Evolutionary conservation across 495 filamentous ascomycete genomes (phyloP), one percentile per base, ranked within the genome.

Genomic region (Cetradonia linearis): DNA sequence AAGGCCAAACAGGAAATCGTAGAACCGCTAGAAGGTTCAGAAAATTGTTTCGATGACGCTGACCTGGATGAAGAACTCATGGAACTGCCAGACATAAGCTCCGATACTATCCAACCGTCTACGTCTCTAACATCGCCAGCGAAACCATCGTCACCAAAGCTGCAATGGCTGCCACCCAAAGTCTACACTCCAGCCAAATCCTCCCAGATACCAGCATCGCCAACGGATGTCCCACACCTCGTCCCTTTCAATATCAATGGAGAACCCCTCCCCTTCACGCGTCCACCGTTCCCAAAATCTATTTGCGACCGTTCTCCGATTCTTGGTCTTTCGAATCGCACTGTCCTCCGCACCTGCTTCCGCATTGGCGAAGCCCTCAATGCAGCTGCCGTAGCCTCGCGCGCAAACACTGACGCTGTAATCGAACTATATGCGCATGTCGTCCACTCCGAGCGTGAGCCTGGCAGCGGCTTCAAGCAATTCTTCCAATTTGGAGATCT

Each of bases 311-410:
- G 59, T 18, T 67, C 68, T 25, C 64, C 59, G 27, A 62, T 70
- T 14, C 59, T 61, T 20, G 66, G 63, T 33, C 50, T 68, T 5
- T 50, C 25, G 5, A 58, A 61, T 20, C 27, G 42, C 25, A 59
- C 60, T 7, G 40, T 59, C 6, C 53, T 68, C 7, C 64, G 63
- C 8, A 67, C 60, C 55, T 66, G 56, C 55, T 70, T 70, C 44
- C 68, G 68, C 27, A 64, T 68, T 23, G 66, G 66, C 37, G 68
- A 68, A 62, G 62, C 62, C 23, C 53, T 70, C 8, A 68, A 67
- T 25, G 63, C 63, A 16, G 61, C 63, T 30, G 58, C 66, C 5
- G 42, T 52, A 5, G 61, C 67, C 36, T 59, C 59, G 31, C 58
- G 56, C 33, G 30, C 52, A 20, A 55, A 37, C 11, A 28, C 52